Percentiles rank a stretch among this genome's conserved stretches.
Conservation (phyloP, 805 yeast genomes). For the Ogataea allantospora region DNA sequence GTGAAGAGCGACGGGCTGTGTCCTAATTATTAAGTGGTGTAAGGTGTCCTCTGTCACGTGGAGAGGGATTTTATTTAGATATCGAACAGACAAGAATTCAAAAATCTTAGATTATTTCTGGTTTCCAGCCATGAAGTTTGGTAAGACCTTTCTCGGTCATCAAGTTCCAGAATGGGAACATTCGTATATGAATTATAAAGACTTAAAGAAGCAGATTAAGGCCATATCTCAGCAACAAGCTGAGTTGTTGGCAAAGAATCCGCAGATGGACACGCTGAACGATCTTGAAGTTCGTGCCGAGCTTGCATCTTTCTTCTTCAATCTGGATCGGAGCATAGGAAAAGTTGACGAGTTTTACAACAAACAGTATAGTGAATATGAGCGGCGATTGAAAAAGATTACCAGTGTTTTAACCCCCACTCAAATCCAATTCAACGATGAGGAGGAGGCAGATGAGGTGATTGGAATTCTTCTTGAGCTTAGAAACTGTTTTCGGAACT, state of each 20-base stretch:
- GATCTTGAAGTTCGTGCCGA: conserved; percentile 44
- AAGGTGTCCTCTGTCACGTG: conserved; percentile 8
- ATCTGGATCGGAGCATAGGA: conserved; percentile 78
- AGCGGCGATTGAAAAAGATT: conserved; percentile 58
- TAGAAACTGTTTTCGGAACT: conserved; percentile 70
- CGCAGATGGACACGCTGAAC: conserved; percentile 36
- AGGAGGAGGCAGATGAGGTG: conserved; percentile 61
- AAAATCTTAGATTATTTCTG: background rate
- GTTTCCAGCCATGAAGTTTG: conserved; percentile 65
- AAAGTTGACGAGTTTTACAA: conserved; percentile 77
- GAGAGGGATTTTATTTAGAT: conserved; percentile 4
- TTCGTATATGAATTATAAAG: conserved; percentile 81
- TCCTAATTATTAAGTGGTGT: conserved; percentile 53
- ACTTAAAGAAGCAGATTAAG: conserved; percentile 76
- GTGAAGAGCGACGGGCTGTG: conserved; percentile 65
- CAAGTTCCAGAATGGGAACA: conserved; percentile 94
- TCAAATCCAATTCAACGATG: conserved; percentile 33
- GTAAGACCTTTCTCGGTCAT: conserved; percentile 74
- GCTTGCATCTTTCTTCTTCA: conserved; percentile 67
- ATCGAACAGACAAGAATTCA: conserved; percentile 1
- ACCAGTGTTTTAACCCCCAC: conserved; percentile 38
- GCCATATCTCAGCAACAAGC: conserved; percentile 48
- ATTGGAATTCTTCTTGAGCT: conserved; percentile 70
- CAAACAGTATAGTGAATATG: conserved; percentile 70
- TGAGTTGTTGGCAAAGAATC: conserved; percentile 25